phyloP scores from a whole-genome alignment of 106 monocot genomes.

The Acanthochlamys bracteata region DNA sequence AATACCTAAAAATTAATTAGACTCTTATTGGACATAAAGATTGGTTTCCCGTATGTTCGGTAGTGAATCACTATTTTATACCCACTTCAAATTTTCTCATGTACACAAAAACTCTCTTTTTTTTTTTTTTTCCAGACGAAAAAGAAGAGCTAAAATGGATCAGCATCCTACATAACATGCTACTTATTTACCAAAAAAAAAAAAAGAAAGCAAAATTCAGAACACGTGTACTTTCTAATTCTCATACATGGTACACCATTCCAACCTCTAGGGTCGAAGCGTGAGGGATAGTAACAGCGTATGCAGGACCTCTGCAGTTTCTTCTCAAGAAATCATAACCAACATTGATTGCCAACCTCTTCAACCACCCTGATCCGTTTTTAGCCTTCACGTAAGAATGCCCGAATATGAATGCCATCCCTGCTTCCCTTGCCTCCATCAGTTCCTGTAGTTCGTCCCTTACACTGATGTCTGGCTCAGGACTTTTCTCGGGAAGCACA shows the following conservation, averaged over 20 bases:
- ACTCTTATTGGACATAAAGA: too few species aligned
- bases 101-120: too few species aligned
- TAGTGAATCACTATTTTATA: too few species aligned
- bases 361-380: conserved; percentile 65
- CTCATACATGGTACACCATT: conserved; percentile 83
- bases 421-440: conserved; percentile 82
- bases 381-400: conserved; percentile 74
- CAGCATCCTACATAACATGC: too few species aligned
- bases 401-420: conserved; percentile 90
- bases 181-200: too few species aligned
- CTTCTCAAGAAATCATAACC: conserved; percentile 79
- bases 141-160: too few species aligned
- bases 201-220: too few species aligned
- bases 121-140: too few species aligned
- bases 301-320: conserved; percentile 61
- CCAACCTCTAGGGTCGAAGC: conserved; percentile 95
- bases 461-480: conserved; percentile 23
- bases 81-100: too few species aligned
- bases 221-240: too few species aligned
- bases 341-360: conserved; percentile 59
- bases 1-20: too few species aligned
- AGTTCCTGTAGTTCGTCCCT: conserved; percentile 72
- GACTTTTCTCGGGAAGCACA: conserved; percentile 52
- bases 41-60: too few species aligned
- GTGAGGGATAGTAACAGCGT: conserved; percentile 69